Percentiles rank a stretch among this genome's conserved stretches.
phyloP scores from a whole-genome alignment of 2,329 filamentous ascomycete genomes.

The Penicillium brasilianum region DNA sequence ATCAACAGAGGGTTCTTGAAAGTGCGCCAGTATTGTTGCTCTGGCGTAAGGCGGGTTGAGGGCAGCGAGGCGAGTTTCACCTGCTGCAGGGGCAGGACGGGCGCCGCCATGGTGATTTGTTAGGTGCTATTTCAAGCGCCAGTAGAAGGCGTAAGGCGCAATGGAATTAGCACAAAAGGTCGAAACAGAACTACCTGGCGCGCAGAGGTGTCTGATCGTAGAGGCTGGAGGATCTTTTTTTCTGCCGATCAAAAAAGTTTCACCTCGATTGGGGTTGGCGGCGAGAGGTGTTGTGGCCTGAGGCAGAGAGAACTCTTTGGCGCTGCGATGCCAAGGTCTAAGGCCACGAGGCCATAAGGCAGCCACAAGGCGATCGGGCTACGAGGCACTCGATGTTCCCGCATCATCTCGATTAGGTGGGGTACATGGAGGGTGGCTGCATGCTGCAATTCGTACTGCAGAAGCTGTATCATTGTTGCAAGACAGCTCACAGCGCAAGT shows the following conservation, averaged over 20 bases:
- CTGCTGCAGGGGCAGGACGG: slow-evolving; percentile 78
- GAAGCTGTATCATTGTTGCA: neutral
- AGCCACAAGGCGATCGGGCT: neutral
- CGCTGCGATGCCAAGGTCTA: neutral
- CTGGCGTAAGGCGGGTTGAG: slow-evolving; percentile 75
- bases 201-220: slow-evolving; percentile 17
- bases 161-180: neutral
- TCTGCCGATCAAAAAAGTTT: slow-evolving; percentile 37
- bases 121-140: neutral
- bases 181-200: slow-evolving; percentile 13
- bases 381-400: neutral
- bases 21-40: slow-evolving; percentile 94
- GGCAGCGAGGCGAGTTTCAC: slow-evolving; percentile 84
- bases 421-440: neutral
- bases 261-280: slow-evolving; percentile 33
- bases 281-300: slow-evolving; percentile 25
- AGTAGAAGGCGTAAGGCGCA: neutral
- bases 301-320: slow-evolving; percentile 16
- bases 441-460: neutral
- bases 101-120: slow-evolving; percentile 72
- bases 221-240: slow-evolving; percentile 35
- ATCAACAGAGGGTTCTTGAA: slow-evolving; percentile 92
- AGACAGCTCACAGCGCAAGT: neutral
- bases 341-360: neutral
- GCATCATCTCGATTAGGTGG: neutral